Evolutionary conservation across 192 early-diverging fungal species (phyloP), one percentile per base, ranked within the genome.

Genomic region (Pilaira anomala): DNA sequence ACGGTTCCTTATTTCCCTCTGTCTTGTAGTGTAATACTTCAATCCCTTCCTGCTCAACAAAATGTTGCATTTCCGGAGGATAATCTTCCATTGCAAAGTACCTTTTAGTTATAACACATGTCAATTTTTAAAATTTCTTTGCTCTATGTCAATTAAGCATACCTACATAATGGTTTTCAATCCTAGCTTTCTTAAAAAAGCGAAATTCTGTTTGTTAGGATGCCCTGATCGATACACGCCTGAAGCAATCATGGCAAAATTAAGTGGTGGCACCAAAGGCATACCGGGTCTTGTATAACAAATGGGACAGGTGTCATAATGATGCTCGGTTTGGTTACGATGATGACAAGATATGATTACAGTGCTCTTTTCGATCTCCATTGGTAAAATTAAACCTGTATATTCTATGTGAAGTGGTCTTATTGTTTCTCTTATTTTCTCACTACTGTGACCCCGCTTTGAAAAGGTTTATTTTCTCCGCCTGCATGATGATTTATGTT

Each of bases 201-300:
- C 87, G 69, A 92, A 92, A 71, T 93, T 95, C 63, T 90, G 90
- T 45, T 83, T 80, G 73, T 93, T 95, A 5, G 97, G 97, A 67
- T 90, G 92, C 18, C 94, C 97, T 3, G 93, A 95, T 6, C 97
- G 82, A 77, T 98, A 98, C 29, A 98, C 87, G 9, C 93, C 93
- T 12, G 88, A 85, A 3, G 88, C 87, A 7, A 98, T 92, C 87
- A 97, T 92, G 25, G 90, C 90, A 80, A 98, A 98, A 78, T 96
- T 96, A 29, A 95, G 76, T 22, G 93, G 93, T 1, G 96, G 96
- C 0, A 98, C 93, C 13, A 98, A 70, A 8, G 87, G 76, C 21
- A 69, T 67, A 30, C 66, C 68, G 16, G 80, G 74, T 24, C 71
- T 69, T 29, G 73, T 77, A 60, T 73, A 66, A 40, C 70, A 72